Evolutionary conservation across 306 rosid genomes (phyloP), one percentile per base, ranked within the genome.

Genomic region (Cucurbita moschata): DNA sequence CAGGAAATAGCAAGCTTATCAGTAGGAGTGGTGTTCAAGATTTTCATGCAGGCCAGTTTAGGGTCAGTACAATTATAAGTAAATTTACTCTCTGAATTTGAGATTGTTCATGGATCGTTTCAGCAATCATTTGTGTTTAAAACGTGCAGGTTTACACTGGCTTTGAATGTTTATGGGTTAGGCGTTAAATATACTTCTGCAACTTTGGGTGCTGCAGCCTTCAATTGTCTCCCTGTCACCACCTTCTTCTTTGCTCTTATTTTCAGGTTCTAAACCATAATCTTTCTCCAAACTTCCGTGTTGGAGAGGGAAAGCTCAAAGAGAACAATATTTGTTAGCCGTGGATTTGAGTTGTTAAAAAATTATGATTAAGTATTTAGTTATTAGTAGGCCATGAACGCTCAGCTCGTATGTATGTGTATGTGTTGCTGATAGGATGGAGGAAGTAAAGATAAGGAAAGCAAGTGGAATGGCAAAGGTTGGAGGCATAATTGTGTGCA

Each of bases 221-320:
- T 91, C 10, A 92, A 92, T 55, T 85, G 82, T 57, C 90, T 92
- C 73, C 97, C 96, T 2, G 96, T 82, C 63, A 89, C 86, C 10
- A 92, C 97, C 38, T 92, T 92, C 81, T 78, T 89, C 81, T 85
- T 92, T 79, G 92, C 97, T 5, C 81, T 88, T 44, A 6, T 86
- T 37, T 77, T 85, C 70, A 80, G 94, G 97, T 88, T 21, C 5
- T 1, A 9, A 9, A 10, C 4, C 14, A 10, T 47, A 2, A 44
- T 3, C 2, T 44, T 8, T 44, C 11, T 2, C 49, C 49, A 26
- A 26, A 26, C 2, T 26, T 30, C 35, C 35, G 1, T 0, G 35
- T 2, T 0, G 35, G 35, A 30, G 35, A 30, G 35, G 26, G 26
- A 1, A 26, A 26, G 26, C 2, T 26, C 26, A 26, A 26, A 26